Evolutionary conservation across 306 rosid genomes (phyloP).

Genomic region (Argentina anserina): DNA sequence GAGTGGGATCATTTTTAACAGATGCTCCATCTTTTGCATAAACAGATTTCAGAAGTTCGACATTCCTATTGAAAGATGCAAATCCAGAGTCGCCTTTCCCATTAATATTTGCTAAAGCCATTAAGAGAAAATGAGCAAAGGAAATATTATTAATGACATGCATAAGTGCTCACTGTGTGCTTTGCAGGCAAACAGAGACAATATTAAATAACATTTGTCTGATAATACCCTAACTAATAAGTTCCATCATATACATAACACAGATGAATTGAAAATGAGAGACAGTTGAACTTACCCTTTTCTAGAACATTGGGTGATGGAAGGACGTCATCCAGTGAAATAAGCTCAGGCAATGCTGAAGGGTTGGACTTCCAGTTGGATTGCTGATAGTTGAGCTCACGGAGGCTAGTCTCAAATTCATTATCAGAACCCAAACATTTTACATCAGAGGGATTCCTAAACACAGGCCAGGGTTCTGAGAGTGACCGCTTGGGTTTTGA

Average conservation of each 20-base stretch:
- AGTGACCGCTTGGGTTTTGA: conserved; percentile 28
- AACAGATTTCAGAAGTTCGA: conserved; percentile 24
- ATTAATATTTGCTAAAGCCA: conserved; percentile 35
- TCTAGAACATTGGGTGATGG: conserved; percentile 25
- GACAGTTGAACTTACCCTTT: conserved; percentile 22
- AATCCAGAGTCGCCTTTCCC: conserved; percentile 26
- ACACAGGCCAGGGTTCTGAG: conserved; percentile 36
- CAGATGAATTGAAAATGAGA: conserved; percentile 25
- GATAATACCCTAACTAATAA: conserved; percentile 25
- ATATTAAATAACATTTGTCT: conserved; percentile 9
- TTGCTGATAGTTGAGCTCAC: conserved; percentile 35
- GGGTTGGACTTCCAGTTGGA: conserved; percentile 26
- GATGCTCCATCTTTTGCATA: conserved; percentile 24
- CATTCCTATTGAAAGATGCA: conserved; percentile 24
- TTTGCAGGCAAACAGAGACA: not conserved
- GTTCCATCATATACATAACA: conserved; percentile 22
- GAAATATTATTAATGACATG: not conserved
- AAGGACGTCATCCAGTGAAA: conserved; percentile 39
- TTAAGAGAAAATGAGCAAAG: conserved; percentile 10
- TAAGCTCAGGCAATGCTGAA: conserved; percentile 43
- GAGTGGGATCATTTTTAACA: conserved; percentile 27
- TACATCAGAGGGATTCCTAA: conserved; percentile 23
- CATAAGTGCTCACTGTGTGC: not conserved
- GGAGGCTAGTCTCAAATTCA: conserved; percentile 21
- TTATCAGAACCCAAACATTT: conserved; percentile 24